Conservation (phyloP, 2,329 filamentous ascomycete genomes). For the Escovopsis sp. region DNA sequence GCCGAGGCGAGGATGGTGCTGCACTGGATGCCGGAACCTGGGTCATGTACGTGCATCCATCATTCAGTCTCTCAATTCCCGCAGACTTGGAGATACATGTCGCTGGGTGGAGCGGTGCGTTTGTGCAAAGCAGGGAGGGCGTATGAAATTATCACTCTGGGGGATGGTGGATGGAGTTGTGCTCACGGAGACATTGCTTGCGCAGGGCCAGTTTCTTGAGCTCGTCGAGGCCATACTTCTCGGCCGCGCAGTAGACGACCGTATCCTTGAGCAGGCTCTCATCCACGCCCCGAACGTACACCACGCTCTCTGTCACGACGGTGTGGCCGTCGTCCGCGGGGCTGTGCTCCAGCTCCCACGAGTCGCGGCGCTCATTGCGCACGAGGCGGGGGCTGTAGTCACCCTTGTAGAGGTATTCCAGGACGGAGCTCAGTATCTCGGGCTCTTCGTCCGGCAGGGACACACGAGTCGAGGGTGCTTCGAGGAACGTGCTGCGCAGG, state of each 20-base stretch:
- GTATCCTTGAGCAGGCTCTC: conserved; percentile 72
- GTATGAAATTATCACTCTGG: not conserved
- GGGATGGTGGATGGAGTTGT: not conserved
- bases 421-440: conserved; percentile 76
- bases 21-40: conserved; percentile 64
- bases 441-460: conserved; percentile 73
- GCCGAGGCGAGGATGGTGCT: conserved; percentile 75
- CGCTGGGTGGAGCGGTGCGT: no score
- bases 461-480: conserved; percentile 45
- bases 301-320: conserved; percentile 41
- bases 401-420: conserved; percentile 88
- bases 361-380: conserved; percentile 66
- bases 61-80: no score
- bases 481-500: conserved; percentile 20
- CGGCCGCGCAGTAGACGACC: conserved; percentile 76
- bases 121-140: no score
- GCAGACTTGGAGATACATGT: no score
- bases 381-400: conserved; percentile 78
- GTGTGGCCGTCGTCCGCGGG: conserved; percentile 32
- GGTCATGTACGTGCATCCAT: no score
- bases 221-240: conserved; percentile 69
- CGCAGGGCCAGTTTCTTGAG: conserved; percentile 71
- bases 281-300: conserved; percentile 50
- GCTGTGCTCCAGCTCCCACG: conserved; percentile 58
- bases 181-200: conserved; percentile 72